Evolutionary conservation across 441 rosid genomes (phyloP), one percentile per base, ranked within the genome.

Genomic region (Euphorbia schlechtendalii): DNA sequence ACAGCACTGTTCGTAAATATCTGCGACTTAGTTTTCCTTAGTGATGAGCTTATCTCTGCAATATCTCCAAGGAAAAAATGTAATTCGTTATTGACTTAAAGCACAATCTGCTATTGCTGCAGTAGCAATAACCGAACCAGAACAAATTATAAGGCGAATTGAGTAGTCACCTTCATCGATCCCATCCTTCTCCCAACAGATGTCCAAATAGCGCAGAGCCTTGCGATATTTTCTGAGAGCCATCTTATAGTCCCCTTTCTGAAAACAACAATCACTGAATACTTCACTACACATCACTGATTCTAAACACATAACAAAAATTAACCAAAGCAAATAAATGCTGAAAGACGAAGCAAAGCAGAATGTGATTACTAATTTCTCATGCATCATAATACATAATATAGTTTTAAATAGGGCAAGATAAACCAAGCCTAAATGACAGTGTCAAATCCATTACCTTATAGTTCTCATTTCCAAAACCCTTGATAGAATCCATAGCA

Each of bases 151-250:
- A 61, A 20, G 48, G 48, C 14, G 51, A 34, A 68, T 15, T 25
- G 59, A 61, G 25, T 55, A 32, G 28, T 58, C 36, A 87, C 97
- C 98, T 82, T 89, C 92, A 68, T 94, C 94, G 55, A 91, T 94
- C 69, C 96, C 96, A 6, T 91, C 98, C 76, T 94, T 87, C 85
- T 90, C 98, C 99, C 98, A 94, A 82, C 98, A 87, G 74, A 87
- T 78, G 78, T 94, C 98, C 73, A 94, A 80, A 78, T 89, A 91
- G 8, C 87, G 90, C 62, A 94, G 68, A 63, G 90, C 96, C 84
- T 94, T 94, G 32, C 92, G 84, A 69, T 89, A 91, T 83, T 91
- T 94, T 77, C 77, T 82, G 0, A 87, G 90, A 51, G 99, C 98
- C 98, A 89, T 94, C 83, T 87, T 87, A 65, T 77, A 87, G 76